Conservation (phyloP, 805 yeast species). For the Candida fluviatilis region DNA sequence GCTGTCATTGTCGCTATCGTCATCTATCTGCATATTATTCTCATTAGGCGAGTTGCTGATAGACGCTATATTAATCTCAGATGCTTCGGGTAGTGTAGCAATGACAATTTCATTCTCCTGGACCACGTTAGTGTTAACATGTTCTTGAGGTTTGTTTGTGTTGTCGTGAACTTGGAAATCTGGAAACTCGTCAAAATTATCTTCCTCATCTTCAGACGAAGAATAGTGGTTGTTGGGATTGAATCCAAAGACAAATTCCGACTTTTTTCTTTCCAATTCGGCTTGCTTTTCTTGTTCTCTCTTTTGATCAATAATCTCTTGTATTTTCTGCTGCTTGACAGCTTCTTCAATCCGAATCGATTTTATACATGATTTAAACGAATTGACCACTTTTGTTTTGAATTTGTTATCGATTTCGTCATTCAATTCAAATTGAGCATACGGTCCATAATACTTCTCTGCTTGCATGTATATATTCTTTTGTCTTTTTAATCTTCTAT, state of each 20-base stretch:
- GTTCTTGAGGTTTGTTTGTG: no score
- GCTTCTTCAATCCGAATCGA: constrained; percentile 31
- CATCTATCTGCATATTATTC: not conserved
- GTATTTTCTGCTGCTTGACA: constrained; percentile 17
- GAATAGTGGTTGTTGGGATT: constrained; percentile 10
- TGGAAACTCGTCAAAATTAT: constrained; percentile 6
- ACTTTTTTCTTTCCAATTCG: constrained; percentile 7
- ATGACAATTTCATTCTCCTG: not conserved
- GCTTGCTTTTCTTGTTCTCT: constrained; percentile 5
- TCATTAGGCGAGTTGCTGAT: not conserved
- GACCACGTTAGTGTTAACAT: no score
- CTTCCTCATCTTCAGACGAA: constrained; percentile 14
- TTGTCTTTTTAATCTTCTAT: constrained; percentile 18
- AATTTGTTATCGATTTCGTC: constrained; percentile 20
- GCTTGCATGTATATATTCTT: constrained; percentile 34
- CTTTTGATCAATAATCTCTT: constrained; percentile 4
- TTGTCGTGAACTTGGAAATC: constrained; percentile 6
- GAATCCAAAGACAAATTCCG: constrained; percentile 10
- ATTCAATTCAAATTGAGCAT: constrained; percentile 21
- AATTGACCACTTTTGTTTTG: constrained; percentile 17
- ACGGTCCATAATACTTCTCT: constrained; percentile 35
- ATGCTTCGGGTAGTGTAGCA: not conserved
- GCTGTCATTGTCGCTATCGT: constrained; percentile 3
- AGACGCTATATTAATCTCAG: not conserved
- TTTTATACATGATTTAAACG: constrained; percentile 29